Evolutionary conservation across 768 basidiomycete species (phyloP), one percentile per base, ranked within the genome.

Genomic region (Phaeotremella fagi): DNA sequence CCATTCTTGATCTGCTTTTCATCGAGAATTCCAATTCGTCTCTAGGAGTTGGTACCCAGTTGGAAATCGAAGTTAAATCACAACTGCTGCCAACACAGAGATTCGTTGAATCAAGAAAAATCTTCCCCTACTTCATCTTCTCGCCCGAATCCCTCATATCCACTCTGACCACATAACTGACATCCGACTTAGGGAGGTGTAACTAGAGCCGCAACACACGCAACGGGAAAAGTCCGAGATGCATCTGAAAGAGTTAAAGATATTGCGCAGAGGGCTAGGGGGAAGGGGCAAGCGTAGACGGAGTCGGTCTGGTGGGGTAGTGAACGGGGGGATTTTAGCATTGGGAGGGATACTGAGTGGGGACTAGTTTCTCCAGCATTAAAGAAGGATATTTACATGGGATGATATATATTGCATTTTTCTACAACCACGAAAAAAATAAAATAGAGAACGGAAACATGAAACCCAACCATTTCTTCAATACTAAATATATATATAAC

Each of bases 201-300:
- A 3, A 50, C 47, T 33, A 45, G 63, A 18, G 63, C 63, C 1
- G 63, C 63, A 1, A 56, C 52, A 15, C 63, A 65, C 35, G 63
- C 63, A n/a, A 50, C 52, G 38, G 63, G 49, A 9, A 65, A 61
- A 48, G 48, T 65, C 15, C 51, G 52, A 26, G 46, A 48, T 33
- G 63, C 63, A 14, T 55, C 42, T 5, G 51, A 45, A 20, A 4
- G 51, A 29, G 59, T 60, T 35, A 55, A 52, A 31, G 46, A 48
- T 27, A 4, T 48, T 7, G 46, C 46, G 6, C 11, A 26, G 14
- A 27, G 46, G 12, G 46, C 46, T 28, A 27, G 46, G 31, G 26
- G 18, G 6, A 25, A 25, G 14, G 25, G 45, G n/a, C 12, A 25
- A n/a, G 33, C 33, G 9, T 9, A 35, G 9, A 9, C 33, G 33